phyloP scores from a whole-genome alignment of 306 rosid species.

The Pyrus communis region DNA sequence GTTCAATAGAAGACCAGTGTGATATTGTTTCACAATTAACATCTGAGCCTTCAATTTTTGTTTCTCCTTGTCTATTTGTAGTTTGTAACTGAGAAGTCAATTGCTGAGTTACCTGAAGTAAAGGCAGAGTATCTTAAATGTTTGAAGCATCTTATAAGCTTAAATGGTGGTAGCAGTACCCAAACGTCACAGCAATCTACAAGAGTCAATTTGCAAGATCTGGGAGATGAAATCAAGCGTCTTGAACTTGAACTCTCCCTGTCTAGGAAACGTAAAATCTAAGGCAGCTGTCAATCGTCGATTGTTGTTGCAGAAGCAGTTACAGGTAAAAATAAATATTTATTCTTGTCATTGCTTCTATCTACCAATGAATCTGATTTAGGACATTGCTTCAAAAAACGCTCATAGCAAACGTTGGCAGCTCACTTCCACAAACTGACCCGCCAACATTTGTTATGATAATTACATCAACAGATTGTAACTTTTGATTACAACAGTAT shows the following conservation, averaged over 20 bases:
- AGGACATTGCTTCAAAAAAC: too few relatives aligned
- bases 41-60: neutral
- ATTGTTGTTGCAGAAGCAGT: neutral
- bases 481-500: too few relatives aligned
- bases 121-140: constrained; percentile 65
- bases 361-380: too few relatives aligned
- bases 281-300: neutral
- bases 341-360: too few relatives aligned
- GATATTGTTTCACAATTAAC: neutral
- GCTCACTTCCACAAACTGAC: too few relatives aligned
- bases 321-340: neutral
- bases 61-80: constrained; percentile 22
- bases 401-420: too few relatives aligned
- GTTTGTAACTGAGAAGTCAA: constrained; percentile 41
- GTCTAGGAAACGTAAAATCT: constrained; percentile 15
- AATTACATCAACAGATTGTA: too few relatives aligned
- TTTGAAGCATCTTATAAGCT: constrained; percentile 50
- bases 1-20: neutral
- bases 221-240: constrained; percentile 36
- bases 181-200: constrained; percentile 10
- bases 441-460: too few relatives aligned
- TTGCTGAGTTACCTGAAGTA: constrained; percentile 43
- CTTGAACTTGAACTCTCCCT: constrained; percentile 30
- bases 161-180: constrained; percentile 22
- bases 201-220: constrained; percentile 21